These are phyloP conservation scores for Penicillium sp. DNA, from an alignment of 2,329 filamentous ascomycete genomes.

Conservation along the genomic window DNA sequence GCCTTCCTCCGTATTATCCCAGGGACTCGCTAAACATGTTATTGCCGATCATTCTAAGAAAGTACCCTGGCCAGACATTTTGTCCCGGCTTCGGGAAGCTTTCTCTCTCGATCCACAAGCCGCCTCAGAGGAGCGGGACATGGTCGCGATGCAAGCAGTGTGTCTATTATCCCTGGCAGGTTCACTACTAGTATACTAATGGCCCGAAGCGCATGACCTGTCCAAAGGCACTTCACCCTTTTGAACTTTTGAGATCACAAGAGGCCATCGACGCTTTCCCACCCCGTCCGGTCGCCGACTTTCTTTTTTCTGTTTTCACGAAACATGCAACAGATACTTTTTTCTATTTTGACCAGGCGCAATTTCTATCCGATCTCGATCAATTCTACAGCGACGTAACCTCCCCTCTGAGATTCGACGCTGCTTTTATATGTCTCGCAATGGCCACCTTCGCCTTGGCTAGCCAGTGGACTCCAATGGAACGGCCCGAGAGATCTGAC, in stretches of 20 bases:
- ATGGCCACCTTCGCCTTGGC: slow-evolving; percentile 28
- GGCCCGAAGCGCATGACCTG: slow-evolving; percentile 3
- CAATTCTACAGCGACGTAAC: slow-evolving; percentile 10
- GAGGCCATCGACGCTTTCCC: slow-evolving; percentile 14
- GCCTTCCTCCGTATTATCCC: slow-evolving; percentile 8
- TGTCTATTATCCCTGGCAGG: neutral
- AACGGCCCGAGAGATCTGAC: slow-evolving; percentile 19
- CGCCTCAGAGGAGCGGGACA: slow-evolving; percentile 7
- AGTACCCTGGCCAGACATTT: slow-evolving; percentile 13
- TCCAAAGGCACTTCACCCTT: slow-evolving; percentile 5
- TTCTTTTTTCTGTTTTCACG: slow-evolving; percentile 16
- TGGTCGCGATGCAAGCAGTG: slow-evolving; percentile 17
- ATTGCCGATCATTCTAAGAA: slow-evolving; percentile 9
- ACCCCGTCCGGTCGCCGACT: slow-evolving; percentile 14
- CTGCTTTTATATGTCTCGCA: slow-evolving; percentile 16
- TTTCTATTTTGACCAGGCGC: slow-evolving; percentile 21
- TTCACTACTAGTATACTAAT: neutral
- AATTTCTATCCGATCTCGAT: slow-evolving; percentile 14
- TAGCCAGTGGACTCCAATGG: slow-evolving; percentile 36
- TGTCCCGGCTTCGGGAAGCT: slow-evolving; percentile 16
- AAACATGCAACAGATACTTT: slow-evolving; percentile 20
- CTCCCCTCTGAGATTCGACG: slow-evolving; percentile 11
- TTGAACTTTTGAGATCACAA: slow-evolving; percentile 4
- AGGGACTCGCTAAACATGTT: slow-evolving; percentile 13
- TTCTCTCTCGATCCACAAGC: slow-evolving; percentile 13